Conservation (phyloP, 2,329 filamentous ascomycete genomes). For the Cladophialophora exuberans region DNA sequence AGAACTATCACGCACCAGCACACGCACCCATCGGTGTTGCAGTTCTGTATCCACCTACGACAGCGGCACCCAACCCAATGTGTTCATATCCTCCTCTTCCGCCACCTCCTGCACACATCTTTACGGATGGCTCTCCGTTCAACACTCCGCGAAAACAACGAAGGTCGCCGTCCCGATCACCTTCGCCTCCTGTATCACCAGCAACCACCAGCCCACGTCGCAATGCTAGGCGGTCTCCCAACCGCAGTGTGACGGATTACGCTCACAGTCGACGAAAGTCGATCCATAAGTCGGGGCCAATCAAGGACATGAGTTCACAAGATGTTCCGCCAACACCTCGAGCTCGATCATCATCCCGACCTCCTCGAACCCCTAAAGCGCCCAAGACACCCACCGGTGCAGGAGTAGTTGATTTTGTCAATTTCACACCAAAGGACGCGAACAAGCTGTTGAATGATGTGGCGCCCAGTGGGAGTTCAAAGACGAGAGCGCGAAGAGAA, state of each 20-base stretch:
- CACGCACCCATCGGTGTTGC: conserved; percentile 19
- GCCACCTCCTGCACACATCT: conserved; percentile 42
- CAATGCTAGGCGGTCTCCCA: conserved; percentile 33
- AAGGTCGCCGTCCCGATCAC: conserved; percentile 35
- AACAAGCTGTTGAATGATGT: conserved; percentile 83
- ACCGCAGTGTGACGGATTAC: conserved; percentile 34
- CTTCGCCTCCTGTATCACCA: conserved; percentile 45
- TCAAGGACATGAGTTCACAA: conserved; percentile 34
- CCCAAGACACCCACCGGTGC: conserved; percentile 35
- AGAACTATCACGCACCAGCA: not conserved
- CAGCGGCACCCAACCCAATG: conserved; percentile 25
- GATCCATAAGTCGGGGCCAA: conserved; percentile 45
- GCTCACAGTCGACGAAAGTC: conserved; percentile 43
- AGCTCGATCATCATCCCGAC: conserved; percentile 26
- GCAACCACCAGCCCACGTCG: conserved; percentile 39
- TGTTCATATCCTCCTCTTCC: conserved; percentile 45
- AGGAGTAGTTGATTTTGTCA: conserved; percentile 66
- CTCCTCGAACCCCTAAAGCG: conserved; percentile 35
- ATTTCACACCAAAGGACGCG: conserved; percentile 83
- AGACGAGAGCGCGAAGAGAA: conserved; percentile 92
- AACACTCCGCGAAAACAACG: conserved; percentile 34
- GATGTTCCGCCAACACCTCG: conserved; percentile 34
- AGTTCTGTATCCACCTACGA: conserved; percentile 22
- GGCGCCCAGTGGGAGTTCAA: conserved; percentile 85
- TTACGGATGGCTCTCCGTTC: conserved; percentile 41